Evolutionary conservation across 495 filamentous ascomycete genomes (phyloP).

Genomic region (Letharia lupina): DNA sequence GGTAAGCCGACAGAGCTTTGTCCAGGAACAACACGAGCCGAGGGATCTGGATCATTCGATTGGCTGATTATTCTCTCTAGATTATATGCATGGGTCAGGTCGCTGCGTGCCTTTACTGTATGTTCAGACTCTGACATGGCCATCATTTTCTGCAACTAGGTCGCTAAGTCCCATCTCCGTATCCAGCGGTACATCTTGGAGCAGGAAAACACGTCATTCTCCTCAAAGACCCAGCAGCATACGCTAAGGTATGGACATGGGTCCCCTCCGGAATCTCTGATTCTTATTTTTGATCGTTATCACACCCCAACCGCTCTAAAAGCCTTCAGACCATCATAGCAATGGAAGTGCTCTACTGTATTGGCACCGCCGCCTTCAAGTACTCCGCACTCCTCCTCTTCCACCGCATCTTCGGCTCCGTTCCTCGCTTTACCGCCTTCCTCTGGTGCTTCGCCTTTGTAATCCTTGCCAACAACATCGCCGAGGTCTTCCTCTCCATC

Average conservation of each 20-base stretch:
- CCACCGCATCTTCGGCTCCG: slow-evolving; percentile 13
- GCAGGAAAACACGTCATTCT: slow-evolving; percentile 16
- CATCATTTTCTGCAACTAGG: background rate
- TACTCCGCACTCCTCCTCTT: slow-evolving; percentile 14
- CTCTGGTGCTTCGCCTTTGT: slow-evolving; percentile 10
- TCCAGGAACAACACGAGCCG: background rate
- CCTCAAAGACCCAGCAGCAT: slow-evolving; percentile 4
- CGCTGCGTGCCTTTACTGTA: slow-evolving; percentile 6
- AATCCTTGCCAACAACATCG: slow-evolving; percentile 7
- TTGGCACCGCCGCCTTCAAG: slow-evolving; percentile 8
- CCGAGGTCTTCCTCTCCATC: slow-evolving; percentile 13
- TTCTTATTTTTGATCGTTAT: background rate
- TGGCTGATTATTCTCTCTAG: background rate
- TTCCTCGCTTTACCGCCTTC: background rate
- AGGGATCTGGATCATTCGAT: background rate
- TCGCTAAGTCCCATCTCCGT: background rate
- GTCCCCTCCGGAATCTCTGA: background rate
- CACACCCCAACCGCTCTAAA: background rate
- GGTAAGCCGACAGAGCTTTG: background rate
- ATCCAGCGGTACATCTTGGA: slow-evolving; percentile 14
- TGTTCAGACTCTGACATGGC: background rate
- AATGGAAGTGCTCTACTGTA: slow-evolving; percentile 10
- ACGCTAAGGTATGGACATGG: background rate
- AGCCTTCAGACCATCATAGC: background rate
- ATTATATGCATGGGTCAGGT: slow-evolving; percentile 12